phyloP scores from a whole-genome alignment of 768 basidiomycete genomes.

The Lactarius evosmus region DNA sequence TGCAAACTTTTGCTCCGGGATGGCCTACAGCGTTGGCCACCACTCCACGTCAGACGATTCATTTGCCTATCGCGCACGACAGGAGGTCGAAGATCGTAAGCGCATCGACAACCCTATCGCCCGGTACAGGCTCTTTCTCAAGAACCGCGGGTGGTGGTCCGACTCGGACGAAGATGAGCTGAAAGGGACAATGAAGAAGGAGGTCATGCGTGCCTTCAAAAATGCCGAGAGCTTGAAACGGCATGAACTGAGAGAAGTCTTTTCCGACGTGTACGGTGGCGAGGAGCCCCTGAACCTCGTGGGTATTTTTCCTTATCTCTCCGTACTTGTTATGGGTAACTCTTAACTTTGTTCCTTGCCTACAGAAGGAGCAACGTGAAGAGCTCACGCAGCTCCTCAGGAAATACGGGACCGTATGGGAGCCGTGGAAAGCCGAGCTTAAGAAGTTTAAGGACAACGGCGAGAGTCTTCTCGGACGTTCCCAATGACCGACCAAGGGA shows the following conservation, averaged over 20 bases:
- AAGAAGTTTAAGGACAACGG: conserved; percentile 73
- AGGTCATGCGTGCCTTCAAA: conserved; percentile 77
- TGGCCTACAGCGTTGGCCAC: conserved; percentile 70
- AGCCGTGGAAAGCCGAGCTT: conserved; percentile 80
- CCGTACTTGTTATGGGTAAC: conserved; percentile 4
- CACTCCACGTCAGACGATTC: conserved; percentile 96
- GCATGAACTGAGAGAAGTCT: conserved; percentile 72
- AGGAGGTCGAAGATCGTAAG: conserved; percentile 90
- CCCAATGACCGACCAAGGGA: background rate
- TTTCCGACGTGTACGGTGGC: conserved; percentile 85
- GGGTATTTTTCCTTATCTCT: conserved; percentile 35
- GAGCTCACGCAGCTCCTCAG: conserved; percentile 69
- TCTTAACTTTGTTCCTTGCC: conserved; percentile 19
- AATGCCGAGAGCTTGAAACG: conserved; percentile 68
- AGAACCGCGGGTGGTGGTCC: conserved; percentile 83
- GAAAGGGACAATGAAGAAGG: conserved; percentile 62
- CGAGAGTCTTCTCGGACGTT: conserved; percentile 33
- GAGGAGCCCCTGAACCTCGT: conserved; percentile 84
- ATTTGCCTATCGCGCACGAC: conserved; percentile 84
- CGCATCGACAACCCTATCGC: conserved; percentile 86
- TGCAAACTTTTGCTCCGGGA: conserved; percentile 6
- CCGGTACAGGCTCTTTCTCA: conserved; percentile 83
- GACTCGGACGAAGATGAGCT: conserved; percentile 68
- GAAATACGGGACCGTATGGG: conserved; percentile 87
- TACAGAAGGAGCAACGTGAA: conserved; percentile 76